Evolutionary conservation across 768 basidiomycete genomes (phyloP), one percentile per base, ranked within the genome.

Genomic region (Suillus lakei): DNA sequence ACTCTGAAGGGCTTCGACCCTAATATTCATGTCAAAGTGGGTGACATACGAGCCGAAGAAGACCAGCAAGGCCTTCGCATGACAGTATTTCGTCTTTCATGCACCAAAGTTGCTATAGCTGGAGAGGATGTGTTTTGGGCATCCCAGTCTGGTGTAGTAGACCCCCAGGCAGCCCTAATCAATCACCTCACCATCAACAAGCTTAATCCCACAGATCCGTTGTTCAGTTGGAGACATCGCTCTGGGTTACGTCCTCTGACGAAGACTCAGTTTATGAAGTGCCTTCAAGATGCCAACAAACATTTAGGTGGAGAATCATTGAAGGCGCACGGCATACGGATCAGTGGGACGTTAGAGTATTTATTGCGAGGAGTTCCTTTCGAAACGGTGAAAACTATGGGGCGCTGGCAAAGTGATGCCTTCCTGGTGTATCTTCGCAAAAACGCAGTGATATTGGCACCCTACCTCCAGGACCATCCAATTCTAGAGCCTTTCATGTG

Each of bases 291-390:
- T 3, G 8, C 8, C 0, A 44, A n/a, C 21, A 10, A n/a, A 21
- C 21, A 3, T 7, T 41, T 41, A 10, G 16, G 16, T 12, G 41
- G 38, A 5, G 43, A 44, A 3, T 44, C 43, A 9, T 16, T 73
- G 36, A 71, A 74, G 39, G 69, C 74, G 1, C 77, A 79, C 51
- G 69, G 75, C n/a, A 64, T 79, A 5, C 64, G 71, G 1, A 79
- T 80, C 12, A 73, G 79, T 0, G 64, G 78, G 0, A 69, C 76
- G 0, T 75, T 75, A 0, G 62, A 76, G 46, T 68, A 80, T 12
- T 68, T 80, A 0, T 68, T 79, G 0, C 32, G 46, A 0, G 76
- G 77, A 0, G 64, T 73, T 0, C 70, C 73, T 0, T 78, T 80
- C 2, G 39, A 41, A 16, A 41, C 16, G 2, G 39, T 41, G 0